These are phyloP conservation scores for Auriscalpium microsporum DNA, from an alignment of 768 basidiomycete species.

Conservation along the genomic window DNA sequence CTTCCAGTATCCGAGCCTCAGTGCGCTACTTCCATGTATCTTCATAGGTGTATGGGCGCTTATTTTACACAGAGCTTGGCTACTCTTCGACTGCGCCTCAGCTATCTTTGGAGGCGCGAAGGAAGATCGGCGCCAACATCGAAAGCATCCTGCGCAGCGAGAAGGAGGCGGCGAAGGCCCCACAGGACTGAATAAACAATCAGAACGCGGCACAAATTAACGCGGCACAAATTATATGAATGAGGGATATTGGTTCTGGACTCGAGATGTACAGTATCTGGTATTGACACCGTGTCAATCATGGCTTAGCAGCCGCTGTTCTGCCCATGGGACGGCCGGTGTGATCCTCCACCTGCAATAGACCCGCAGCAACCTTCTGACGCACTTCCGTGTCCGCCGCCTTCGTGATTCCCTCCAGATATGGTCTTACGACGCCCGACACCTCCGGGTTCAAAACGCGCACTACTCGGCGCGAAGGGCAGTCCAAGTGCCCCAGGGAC, in stretches of 20 bases:
- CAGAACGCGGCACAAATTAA: too few relatives aligned
- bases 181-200: neutral
- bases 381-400: neutral
- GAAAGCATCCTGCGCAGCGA: constrained; percentile 52
- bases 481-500: neutral
- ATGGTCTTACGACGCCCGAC: neutral
- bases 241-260: too few relatives aligned
- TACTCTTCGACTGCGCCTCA: constrained; percentile 48
- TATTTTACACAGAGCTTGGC: constrained; percentile 44
- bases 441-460: neutral
- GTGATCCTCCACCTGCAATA: neutral
- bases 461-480: neutral
- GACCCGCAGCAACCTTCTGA: neutral
- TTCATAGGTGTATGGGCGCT: neutral
- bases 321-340: neutral
- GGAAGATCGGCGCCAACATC: constrained; percentile 49
- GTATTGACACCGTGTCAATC: too few relatives aligned
- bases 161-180: constrained; percentile 59
- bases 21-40: constrained; percentile 5
- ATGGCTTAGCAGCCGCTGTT: too few relatives aligned
- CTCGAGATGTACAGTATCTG: too few relatives aligned
- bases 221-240: too few relatives aligned
- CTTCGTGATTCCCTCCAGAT: neutral
- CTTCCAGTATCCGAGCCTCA: constrained; percentile 50
- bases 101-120: constrained; percentile 52